Evolutionary conservation across 2,329 filamentous ascomycete genomes (phyloP).

Genomic region (Colletotrichum graminicola): DNA sequence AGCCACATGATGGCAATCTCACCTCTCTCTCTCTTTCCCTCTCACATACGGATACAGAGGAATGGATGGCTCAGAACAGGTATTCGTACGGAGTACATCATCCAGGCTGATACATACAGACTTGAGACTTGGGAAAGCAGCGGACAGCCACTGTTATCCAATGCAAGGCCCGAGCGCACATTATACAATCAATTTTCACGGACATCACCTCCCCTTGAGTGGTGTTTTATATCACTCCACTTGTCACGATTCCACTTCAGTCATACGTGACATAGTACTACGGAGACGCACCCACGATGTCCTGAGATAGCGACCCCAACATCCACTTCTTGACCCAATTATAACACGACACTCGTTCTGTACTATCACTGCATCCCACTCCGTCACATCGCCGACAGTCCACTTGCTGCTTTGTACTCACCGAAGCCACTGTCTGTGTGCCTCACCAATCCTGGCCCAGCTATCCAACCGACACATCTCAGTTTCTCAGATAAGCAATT

Average conservation of each 20-base stretch:
- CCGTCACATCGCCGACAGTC: too few species aligned
- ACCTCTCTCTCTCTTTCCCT: neutral
- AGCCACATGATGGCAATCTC: neutral
- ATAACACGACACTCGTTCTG: too few species aligned
- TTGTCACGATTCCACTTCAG: conserved; percentile 1
- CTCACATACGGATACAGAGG: neutral
- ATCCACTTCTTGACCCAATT: neutral
- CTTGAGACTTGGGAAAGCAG: neutral
- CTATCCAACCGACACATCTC: neutral
- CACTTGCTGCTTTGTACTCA: neutral
- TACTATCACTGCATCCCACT: neutral
- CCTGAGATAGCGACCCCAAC: neutral
- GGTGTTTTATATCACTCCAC: neutral
- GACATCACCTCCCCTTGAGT: neutral
- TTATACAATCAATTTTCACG: neutral
- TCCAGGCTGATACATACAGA: neutral
- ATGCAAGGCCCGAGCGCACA: neutral
- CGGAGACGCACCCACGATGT: neutral
- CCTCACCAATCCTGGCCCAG: neutral
- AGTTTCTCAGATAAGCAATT: neutral
- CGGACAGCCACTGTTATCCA: too few species aligned
- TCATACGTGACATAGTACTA: neutral
- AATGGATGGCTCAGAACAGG: neutral
- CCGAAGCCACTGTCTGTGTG: neutral
- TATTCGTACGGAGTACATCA: neutral